Conservation (phyloP, 179 eudicot genomes). For the Silene noctiflora region DNA sequence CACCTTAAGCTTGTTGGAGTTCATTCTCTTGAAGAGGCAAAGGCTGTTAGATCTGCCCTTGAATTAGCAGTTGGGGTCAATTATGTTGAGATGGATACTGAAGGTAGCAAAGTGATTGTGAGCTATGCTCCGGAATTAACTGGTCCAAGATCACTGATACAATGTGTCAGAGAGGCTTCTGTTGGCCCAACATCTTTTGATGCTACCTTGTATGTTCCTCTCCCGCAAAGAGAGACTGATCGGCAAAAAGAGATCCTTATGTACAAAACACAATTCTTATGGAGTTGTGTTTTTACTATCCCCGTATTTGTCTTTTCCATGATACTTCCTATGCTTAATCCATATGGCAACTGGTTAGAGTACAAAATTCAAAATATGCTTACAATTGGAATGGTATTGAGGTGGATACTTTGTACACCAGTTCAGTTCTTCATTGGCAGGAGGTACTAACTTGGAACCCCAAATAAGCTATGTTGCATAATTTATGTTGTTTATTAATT, state of each 20-base stretch:
- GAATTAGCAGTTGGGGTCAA: constrained; percentile 65
- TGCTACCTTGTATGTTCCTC: constrained; percentile 67
- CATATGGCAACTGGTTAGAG: constrained; percentile 80
- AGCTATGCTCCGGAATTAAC: constrained; percentile 71
- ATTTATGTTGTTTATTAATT: neutral
- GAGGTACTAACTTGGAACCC: constrained; percentile 46
- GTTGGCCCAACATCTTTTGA: constrained; percentile 41
- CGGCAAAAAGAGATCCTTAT: constrained; percentile 47
- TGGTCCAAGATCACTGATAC: constrained; percentile 87
- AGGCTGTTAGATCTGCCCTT: constrained; percentile 45
- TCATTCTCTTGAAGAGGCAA: constrained; percentile 44
- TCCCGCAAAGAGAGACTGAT: constrained; percentile 63
- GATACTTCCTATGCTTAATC: constrained; percentile 88
- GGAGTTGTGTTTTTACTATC: constrained; percentile 81
- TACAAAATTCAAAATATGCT: constrained; percentile 77
- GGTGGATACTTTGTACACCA: constrained; percentile 88
- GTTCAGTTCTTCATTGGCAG: constrained; percentile 80
- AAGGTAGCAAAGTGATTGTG: constrained; percentile 48
- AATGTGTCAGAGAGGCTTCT: constrained; percentile 57
- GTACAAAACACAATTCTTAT: constrained; percentile 69
- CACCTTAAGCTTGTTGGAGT: constrained; percentile 64
- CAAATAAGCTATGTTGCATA: constrained; percentile 3
- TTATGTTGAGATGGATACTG: constrained; percentile 58
- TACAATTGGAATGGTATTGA: constrained; percentile 64
- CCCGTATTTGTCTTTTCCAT: constrained; percentile 77